These are phyloP conservation scores for Sarocladium oryzae DNA, from an alignment of 2,329 filamentous ascomycete species.

Conservation along the genomic window DNA sequence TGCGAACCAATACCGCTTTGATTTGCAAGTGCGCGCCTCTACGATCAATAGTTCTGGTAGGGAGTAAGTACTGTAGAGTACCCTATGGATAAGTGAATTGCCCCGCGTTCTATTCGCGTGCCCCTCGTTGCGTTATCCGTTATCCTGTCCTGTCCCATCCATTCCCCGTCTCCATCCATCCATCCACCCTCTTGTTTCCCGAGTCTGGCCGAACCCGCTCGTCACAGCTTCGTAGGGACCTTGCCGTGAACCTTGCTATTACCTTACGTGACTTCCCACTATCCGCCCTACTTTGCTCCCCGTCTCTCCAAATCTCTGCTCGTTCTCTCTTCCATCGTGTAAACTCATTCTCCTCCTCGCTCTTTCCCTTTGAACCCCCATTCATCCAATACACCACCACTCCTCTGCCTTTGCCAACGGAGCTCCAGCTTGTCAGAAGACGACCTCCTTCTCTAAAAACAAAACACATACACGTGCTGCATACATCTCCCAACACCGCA, in stretches of 20 bases:
- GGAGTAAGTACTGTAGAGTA: too few species aligned
- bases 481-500: conserved; percentile 16
- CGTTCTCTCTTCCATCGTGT: conserved; percentile 1
- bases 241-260: conserved; percentile 1
- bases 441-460: too few species aligned
- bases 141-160: background rate
- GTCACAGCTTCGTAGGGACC: background rate
- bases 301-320: background rate
- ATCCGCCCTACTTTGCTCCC: background rate
- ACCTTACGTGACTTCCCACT: background rate
- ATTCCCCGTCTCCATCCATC: background rate
- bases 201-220: conserved; percentile 7
- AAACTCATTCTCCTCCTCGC: conserved; percentile 13
- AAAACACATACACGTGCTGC: too few species aligned
- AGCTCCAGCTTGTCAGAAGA: too few species aligned
- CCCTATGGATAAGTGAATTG: too few species aligned
- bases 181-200: background rate
- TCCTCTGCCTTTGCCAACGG: too few species aligned
- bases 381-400: conserved; percentile 7
- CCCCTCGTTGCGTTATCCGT: background rate
- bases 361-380: background rate
- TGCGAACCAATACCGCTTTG: too few species aligned
- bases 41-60: too few species aligned
- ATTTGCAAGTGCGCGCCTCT: too few species aligned
- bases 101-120: too few species aligned